Evolutionary conservation across 352 stramenopile species (phyloP).

Genomic region (Phytophthora sp.): DNA sequence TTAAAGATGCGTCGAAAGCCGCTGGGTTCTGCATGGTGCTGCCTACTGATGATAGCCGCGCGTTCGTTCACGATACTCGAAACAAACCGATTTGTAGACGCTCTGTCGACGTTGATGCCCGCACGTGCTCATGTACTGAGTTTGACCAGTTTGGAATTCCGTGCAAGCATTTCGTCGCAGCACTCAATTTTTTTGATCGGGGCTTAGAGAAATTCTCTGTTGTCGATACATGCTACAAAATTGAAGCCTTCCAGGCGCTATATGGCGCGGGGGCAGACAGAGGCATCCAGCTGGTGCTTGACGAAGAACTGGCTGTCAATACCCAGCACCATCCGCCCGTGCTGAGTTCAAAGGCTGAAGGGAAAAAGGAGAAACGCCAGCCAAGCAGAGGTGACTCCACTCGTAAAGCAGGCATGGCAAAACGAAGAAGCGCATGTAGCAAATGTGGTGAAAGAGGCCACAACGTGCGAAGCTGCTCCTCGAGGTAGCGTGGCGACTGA

Average conservation of each 20-base stretch:
- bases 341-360: not conserved
- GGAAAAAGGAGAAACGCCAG: not conserved
- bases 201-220: not conserved
- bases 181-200: conserved; percentile 1
- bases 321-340: not conserved
- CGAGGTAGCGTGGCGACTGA: too few species aligned
- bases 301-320: too few species aligned
- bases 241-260: not conserved
- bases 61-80: conserved; percentile 5
- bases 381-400: not conserved
- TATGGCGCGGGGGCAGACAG: not conserved
- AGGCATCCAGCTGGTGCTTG: conserved; percentile 2
- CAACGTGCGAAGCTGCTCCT: not conserved
- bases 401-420: not conserved
- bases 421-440: not conserved
- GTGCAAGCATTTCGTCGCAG: conserved; percentile 15
- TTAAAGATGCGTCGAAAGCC: not conserved
- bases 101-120: not conserved
- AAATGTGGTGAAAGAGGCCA: not conserved
- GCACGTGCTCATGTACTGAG: conserved; percentile 9
- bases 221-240: conserved; percentile 17
- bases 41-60: not conserved
- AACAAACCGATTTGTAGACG: not conserved
- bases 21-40: not conserved
- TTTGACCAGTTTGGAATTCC: conserved; percentile 15